Evolutionary conservation across 345 rosid genomes (phyloP), one percentile per base, ranked within the genome.

Genomic region (Acer negundo): DNA sequence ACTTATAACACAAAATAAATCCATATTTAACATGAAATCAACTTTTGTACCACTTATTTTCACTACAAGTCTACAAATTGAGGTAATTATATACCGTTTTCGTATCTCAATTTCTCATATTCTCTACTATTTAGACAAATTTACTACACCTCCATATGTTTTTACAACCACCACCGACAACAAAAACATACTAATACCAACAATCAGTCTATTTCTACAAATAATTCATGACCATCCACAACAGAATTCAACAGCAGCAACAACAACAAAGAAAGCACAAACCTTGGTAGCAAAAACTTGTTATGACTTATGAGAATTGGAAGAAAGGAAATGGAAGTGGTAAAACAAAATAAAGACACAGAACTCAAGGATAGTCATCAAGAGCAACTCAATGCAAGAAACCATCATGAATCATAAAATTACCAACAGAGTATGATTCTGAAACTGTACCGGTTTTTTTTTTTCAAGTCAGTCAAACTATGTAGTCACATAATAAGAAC

Each of bases 231-330:
- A 44, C 68, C 47, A 11, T 1, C 23, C 49, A 47, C 51, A 12
- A 13, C 17, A n/a, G 3, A 46, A 42, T n/a, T 35, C 38, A 35
- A 35, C 38, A 35, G 38, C 38, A 35, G 38, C 15, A 2, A 46
- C 46, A 12, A 8, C 70, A 49, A 47, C 22, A 31, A 64, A 42
- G 22, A 46, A 31, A 51, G 15, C 70, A 75, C 73, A 58, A 61
- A 91, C 93, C 95, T 88, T 89, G 22, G 90, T 76, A 31, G 44
- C 20, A 28, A 23, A 1, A 26, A 26, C 7, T 24, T 53, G 70
- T 8, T n/a, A 42, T 35, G 38, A 35, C 38, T 35, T 4, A 35
- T 24, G 10, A 63, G 51, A 12, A 23, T 4, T 1, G 47, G 23
- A 75, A 56, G 15, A 35, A 53, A 62, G 62, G 56, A 67, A n/a